These are phyloP conservation scores for Avicennia marina DNA, from an alignment of 257 asterid genomes.

Conservation along the genomic window DNA sequence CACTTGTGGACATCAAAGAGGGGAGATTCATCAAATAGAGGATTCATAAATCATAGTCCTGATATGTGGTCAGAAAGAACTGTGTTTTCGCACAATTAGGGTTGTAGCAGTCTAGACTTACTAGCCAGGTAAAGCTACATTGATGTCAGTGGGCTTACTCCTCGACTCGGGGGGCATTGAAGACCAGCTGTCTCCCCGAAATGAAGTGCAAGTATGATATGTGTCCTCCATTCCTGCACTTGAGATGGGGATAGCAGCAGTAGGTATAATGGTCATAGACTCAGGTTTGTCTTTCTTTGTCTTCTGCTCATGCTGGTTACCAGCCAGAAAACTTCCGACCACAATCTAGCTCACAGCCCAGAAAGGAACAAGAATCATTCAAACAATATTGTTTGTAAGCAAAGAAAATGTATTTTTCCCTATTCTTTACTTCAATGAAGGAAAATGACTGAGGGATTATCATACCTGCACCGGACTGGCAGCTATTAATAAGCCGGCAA, in stretches of 20 bases:
- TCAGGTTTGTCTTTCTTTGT: slow-evolving; percentile 61
- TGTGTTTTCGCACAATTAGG: no score
- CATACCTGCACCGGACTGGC: slow-evolving; percentile 62
- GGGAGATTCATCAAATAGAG: no score
- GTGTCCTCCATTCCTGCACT: slow-evolving; percentile 48
- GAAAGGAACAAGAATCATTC: no score
- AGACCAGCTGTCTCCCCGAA: slow-evolving; percentile 77
- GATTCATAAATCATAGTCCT: no score
- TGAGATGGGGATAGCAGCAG: slow-evolving; percentile 51
- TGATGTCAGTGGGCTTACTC: slow-evolving; percentile 58
- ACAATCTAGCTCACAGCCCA: slow-evolving; percentile 47
- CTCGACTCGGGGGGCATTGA: slow-evolving; percentile 44
- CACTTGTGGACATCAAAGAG: no score
- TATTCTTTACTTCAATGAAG: no score
- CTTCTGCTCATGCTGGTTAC: slow-evolving; percentile 64
- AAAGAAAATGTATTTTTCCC: no score
- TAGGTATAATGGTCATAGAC: slow-evolving; percentile 23
- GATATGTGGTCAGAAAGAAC: no score
- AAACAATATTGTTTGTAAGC: no score
- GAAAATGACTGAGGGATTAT: no score
- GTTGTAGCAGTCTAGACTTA: no score
- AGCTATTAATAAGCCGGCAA: slow-evolving; percentile 63
- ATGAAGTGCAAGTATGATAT: slow-evolving; percentile 43
- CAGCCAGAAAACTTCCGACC: slow-evolving; percentile 84
- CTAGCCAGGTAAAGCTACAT: slow-evolving; percentile 44